phyloP scores from a whole-genome alignment of 176 grass and related monocot genomes.

The Lolium perenne region DNA sequence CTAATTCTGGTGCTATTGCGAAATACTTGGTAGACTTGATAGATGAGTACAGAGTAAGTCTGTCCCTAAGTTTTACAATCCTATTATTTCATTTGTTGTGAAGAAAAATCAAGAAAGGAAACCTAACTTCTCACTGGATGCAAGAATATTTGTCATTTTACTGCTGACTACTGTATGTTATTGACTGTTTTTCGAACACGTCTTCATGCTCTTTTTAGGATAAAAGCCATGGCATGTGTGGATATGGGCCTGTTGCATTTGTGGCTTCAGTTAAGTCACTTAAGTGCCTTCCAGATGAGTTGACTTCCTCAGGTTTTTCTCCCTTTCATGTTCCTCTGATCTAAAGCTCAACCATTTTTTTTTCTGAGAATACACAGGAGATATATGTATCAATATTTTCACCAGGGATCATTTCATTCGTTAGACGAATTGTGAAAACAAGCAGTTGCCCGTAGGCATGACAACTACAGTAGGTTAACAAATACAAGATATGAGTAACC shows the following conservation, averaged over 20 bases:
- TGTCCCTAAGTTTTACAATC: constrained; percentile 13
- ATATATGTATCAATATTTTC: background rate
- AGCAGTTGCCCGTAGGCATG: background rate
- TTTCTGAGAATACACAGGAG: background rate
- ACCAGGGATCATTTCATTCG: background rate
- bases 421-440: background rate
- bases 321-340: constrained; percentile 17
- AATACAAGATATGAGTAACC: constrained; percentile 7
- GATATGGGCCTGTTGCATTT: constrained; percentile 86
- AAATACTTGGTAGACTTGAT: constrained; percentile 76
- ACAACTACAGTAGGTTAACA: constrained; percentile 11
- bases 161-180: constrained; percentile 9
- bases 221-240: constrained; percentile 61
- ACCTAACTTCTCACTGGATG: constrained; percentile 25
- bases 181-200: background rate
- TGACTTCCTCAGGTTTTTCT: constrained; percentile 81
- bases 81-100: background rate
- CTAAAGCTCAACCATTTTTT: constrained; percentile 9
- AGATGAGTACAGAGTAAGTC: constrained; percentile 77
- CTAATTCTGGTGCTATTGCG: constrained; percentile 64
- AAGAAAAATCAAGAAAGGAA: constrained; percentile 35
- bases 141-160: background rate
- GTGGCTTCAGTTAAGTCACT: constrained; percentile 78
- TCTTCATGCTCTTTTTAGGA: constrained; percentile 59
- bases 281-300: constrained; percentile 66